Conservation (phyloP, 768 basidiomycete genomes). For the Suillus occidentalis region DNA sequence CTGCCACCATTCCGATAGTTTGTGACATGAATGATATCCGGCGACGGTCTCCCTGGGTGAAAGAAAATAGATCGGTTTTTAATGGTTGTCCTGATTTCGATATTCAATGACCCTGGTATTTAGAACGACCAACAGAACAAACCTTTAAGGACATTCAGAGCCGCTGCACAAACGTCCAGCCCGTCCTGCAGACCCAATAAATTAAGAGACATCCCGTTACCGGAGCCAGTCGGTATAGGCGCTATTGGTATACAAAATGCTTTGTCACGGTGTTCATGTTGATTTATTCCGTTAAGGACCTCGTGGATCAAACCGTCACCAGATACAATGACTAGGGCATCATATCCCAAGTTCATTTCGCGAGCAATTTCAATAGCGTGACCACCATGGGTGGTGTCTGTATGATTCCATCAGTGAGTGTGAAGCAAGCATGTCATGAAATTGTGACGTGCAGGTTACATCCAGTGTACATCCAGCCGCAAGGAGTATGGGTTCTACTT, state of each 20-base stretch:
- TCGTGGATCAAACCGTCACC: slow-evolving; percentile 88
- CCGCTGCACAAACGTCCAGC: slow-evolving; percentile 67
- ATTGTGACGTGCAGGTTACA: slow-evolving; percentile 46
- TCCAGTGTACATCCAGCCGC: slow-evolving; percentile 66
- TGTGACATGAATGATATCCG: slow-evolving; percentile 83
- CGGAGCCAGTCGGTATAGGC: slow-evolving; percentile 81
- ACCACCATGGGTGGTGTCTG: slow-evolving; percentile 62
- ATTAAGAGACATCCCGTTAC: slow-evolving; percentile 75
- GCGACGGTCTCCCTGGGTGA: slow-evolving; percentile 65
- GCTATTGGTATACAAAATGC: slow-evolving; percentile 72
- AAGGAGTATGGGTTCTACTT: slow-evolving; percentile 70
- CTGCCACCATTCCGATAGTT: slow-evolving; percentile 81
- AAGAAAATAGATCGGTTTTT: slow-evolving; percentile 73
- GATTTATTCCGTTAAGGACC: slow-evolving; percentile 78
- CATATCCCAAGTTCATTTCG: slow-evolving; percentile 56
- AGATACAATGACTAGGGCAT: slow-evolving; percentile 73
- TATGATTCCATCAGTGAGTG: background rate
- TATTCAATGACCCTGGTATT: slow-evolving; percentile 2
- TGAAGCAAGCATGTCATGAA: background rate
- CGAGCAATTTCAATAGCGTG: slow-evolving; percentile 71
- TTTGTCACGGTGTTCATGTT: slow-evolving; percentile 54
- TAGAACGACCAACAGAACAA: background rate
- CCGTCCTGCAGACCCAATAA: slow-evolving; percentile 70
- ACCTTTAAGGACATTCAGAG: slow-evolving; percentile 84
- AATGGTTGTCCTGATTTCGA: slow-evolving; percentile 60